These are phyloP conservation scores for Diutina mesorugosa DNA, from an alignment of 1,139 yeast species.

Conservation along the genomic window DNA sequence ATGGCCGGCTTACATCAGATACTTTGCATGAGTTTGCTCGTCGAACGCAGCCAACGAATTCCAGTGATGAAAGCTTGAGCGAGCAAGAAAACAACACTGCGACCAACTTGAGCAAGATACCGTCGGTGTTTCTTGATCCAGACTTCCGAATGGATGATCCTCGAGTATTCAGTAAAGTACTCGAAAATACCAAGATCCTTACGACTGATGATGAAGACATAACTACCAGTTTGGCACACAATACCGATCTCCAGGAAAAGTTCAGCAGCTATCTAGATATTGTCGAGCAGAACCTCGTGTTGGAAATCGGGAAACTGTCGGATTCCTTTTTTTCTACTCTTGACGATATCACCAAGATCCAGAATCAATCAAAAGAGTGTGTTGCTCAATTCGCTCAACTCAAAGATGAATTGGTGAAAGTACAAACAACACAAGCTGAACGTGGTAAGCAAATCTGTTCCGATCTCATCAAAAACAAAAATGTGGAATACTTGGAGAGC, in stretches of 20 bases:
- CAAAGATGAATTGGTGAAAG: constrained; percentile 20
- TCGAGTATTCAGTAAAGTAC: constrained; percentile 62
- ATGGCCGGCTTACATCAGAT: constrained; percentile 35
- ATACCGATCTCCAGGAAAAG: constrained; percentile 61
- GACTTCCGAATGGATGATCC: constrained; percentile 84
- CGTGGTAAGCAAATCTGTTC: not conserved
- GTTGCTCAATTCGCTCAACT: constrained; percentile 35
- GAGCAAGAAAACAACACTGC: constrained; percentile 7
- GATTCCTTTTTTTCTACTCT: constrained; percentile 75
- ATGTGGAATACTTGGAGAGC: not conserved
- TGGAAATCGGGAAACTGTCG: constrained; percentile 77
- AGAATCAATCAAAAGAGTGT: constrained; percentile 40
- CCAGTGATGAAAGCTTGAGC: constrained; percentile 6
- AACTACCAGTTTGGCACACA: constrained; percentile 14
- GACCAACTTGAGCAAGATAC: constrained; percentile 28
- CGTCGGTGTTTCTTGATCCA: constrained; percentile 52
- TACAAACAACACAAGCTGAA: constrained; percentile 37
- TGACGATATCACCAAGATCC: constrained; percentile 59
- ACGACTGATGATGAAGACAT: constrained; percentile 11
- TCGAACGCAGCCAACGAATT: constrained; percentile 8
- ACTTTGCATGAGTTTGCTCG: constrained; percentile 30
- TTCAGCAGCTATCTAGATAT: constrained; percentile 74
- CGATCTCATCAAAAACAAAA: not conserved
- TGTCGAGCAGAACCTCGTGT: constrained; percentile 69
- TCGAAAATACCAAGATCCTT: constrained; percentile 37